Evolutionary conservation across 345 rosid species (phyloP), one percentile per base, ranked within the genome.

Genomic region (Aurinia saxatilis): DNA sequence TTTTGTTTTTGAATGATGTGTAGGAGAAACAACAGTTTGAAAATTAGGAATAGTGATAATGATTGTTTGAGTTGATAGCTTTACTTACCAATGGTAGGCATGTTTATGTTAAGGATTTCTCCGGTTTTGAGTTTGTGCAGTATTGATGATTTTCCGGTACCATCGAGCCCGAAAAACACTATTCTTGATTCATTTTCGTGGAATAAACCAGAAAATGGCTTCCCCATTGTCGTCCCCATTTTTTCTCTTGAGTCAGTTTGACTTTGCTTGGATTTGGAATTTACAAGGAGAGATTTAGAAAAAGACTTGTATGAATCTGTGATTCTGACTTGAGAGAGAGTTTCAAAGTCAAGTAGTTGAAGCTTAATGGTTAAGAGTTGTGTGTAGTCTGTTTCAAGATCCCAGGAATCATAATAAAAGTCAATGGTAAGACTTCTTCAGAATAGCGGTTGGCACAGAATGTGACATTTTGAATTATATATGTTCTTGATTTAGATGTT

Each of bases 91-190:
- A 55, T 3, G 14, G 64, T 63, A 8, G 45, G 45, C 7, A 40
- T 70, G 52, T 6, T 55, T 39, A 27, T 40, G 12, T 31, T 8
- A 9, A 63, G 46, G 16, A 0, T 14, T 21, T 70, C 57, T 55
- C 74, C 59, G 31, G 74, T 55, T 63, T 63, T 63, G 58, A 70
- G 74, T 30, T 48, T 56, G 64, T 70, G 68, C 51, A 55, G 0
- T 38, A 70, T 63, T 1, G 68, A 46, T 55, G 69, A 70, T 31
- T 55, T 70, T 31, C 74, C 74, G n/a, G 69, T 15, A 70, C 37
- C 42, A 5, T 38, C 19, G 0, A 63, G 51, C 25, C 74, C 74
- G 19, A 70, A 46, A 11, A 70, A n/a, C 6, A 70, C 51, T 6
- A 70, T 47, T 29, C 51, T 46, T 10, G 15, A 47, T 36, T 69